Percentiles rank a stretch among this genome's conserved stretches.
Evolutionary conservation across 352 stramenopile species (phyloP).

Genomic region (Globisporangium spinosum): DNA sequence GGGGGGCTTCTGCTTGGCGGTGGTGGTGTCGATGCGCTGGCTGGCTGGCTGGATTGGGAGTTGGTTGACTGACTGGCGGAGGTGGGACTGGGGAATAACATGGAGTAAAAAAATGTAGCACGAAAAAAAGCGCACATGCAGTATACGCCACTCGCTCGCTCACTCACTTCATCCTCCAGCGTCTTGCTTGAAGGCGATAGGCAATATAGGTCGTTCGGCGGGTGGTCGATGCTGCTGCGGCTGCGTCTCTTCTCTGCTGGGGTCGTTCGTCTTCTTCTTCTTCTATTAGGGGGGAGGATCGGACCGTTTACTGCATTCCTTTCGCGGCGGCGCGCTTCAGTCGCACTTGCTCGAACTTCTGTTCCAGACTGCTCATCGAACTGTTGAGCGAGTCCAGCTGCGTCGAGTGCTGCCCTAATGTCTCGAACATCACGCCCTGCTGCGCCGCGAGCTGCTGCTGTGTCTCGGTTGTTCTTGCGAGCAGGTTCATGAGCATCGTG

Average conservation of each 20-base stretch:
- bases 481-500: conserved; percentile 86
- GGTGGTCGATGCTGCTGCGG: not conserved
- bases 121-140: not conserved
- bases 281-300: conserved; percentile 1
- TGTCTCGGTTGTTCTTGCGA: conserved; percentile 79
- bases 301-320: conserved; percentile 8
- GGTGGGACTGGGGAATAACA: conserved; percentile 6
- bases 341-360: conserved; percentile 75
- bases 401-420: conserved; percentile 74
- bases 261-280: conserved; percentile 2
- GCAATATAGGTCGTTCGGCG: conserved; percentile 9
- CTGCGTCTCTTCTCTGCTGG: conserved; percentile 1
- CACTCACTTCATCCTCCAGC: conserved; percentile 4
- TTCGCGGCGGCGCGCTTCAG: conserved; percentile 39
- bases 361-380: conserved; percentile 73
- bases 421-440: conserved; percentile 87
- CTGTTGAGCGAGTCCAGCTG: conserved; percentile 72
- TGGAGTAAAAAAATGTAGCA: conserved; percentile 12
- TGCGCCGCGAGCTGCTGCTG: conserved; percentile 84
- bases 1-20: not conserved
- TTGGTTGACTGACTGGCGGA: not conserved
- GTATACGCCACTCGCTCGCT: not conserved
- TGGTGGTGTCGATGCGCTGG: not conserved
- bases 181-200: conserved; percentile 7
- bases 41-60: not conserved